Evolutionary conservation across 441 rosid species (phyloP), one percentile per base, ranked within the genome.

Genomic region (Eutrema salsugineum): DNA sequence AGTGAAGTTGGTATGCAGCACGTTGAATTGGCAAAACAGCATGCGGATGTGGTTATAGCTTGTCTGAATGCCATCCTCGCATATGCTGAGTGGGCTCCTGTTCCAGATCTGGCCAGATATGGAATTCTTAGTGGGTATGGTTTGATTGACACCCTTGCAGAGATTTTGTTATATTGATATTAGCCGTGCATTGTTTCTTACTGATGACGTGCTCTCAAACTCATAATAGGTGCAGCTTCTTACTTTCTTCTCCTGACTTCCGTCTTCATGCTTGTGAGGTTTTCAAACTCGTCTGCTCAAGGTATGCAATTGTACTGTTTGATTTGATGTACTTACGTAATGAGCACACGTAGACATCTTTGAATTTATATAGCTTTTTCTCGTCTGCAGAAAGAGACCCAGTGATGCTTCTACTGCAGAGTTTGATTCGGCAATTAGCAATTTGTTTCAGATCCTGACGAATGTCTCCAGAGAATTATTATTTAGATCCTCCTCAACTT

Each of bases 71-170:
- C 99, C 60, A 68, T 92, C 49, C 87, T 86, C 73, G 94, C 99
- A 67, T 91, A 91, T 78, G 98, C 96, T 16, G 98, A 91, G 76
- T 92, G 98, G 99, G 98, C 93, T 65, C 94, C 99, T 68, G 70
- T 94, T 80, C 79, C 86, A 57, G 92, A 94, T 83, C 94, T 94
- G 59, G 87, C 94, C 63, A 92, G 83, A 87, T 86, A 71, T 75
- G 97, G 98, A 47, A 88, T 92, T 74, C 83, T 91, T 73, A 90
- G 85, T 64, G 97, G 99, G 99, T 89, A 94, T 20, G 78, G 63
- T 62, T 50, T 27, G 36, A 14, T 50, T 50, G 4, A 50, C n/a
- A 66, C 68, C 48, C 39, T 66, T 56, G 55, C 64, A 51, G 43
- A 51, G 17, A n/a, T 30, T 30, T 59, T 57, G 43, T 17, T 36